Conservation (phyloP, 1,284 basidiomycete genomes). For the Neotropicomus parvogracilis region DNA sequence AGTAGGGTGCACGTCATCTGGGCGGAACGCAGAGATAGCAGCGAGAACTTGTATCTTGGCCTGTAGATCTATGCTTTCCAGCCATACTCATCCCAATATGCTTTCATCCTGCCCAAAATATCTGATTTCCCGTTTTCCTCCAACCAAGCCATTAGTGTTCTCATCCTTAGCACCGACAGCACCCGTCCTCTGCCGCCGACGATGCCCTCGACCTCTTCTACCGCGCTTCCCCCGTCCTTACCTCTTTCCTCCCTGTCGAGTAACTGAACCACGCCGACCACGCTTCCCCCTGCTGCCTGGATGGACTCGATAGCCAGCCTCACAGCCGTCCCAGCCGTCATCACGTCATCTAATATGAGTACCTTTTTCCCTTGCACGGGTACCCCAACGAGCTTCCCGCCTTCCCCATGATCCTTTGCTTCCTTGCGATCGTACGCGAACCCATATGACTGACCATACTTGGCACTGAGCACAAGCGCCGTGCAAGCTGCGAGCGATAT, state of each 20-base stretch:
- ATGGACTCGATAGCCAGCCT: constrained; percentile 78
- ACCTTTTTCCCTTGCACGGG: constrained; percentile 77
- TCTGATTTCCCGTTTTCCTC: constrained; percentile 62
- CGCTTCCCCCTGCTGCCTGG: constrained; percentile 61
- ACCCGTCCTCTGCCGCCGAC: constrained; percentile 64
- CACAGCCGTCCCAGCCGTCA: constrained; percentile 93
- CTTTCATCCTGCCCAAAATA: constrained; percentile 73
- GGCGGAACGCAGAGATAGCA: background rate
- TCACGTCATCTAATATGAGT: constrained; percentile 93
- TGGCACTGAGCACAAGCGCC: constrained; percentile 69
- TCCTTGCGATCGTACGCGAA: constrained; percentile 96
- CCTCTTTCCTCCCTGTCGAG: constrained; percentile 91
- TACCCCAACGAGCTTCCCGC: constrained; percentile 89
- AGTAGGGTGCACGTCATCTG: constrained; percentile 5
- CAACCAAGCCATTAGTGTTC: constrained; percentile 85
- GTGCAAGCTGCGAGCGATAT: constrained; percentile 93
- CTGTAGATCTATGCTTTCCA: constrained; percentile 39
- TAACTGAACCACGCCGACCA: constrained; percentile 89
- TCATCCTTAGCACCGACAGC: constrained; percentile 79
- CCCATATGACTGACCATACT: constrained; percentile 67
- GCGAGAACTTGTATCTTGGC: background rate
- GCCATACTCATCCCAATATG: constrained; percentile 81
- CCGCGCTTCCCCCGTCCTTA: constrained; percentile 64
- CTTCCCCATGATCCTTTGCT: constrained; percentile 94
- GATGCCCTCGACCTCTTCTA: constrained; percentile 81